Evolutionary conservation across 2,329 filamentous ascomycete species (phyloP), one percentile per base, ranked within the genome.

Genomic region (Arthroderma sp.): DNA sequence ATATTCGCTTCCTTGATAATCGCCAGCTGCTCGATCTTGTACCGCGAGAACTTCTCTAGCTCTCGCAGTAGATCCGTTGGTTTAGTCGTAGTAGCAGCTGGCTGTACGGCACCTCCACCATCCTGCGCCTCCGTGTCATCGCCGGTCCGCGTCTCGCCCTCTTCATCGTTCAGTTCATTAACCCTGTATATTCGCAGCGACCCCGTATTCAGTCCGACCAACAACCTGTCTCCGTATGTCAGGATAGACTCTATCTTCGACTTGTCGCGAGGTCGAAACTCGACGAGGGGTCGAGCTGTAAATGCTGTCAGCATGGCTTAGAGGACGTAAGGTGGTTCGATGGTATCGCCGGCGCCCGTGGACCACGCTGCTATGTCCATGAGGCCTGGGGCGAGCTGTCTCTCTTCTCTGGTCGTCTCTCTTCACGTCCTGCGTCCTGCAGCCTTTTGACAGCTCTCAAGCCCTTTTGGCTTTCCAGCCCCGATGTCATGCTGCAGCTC

Each of bases 171-270:
- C 17, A 63, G 63, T 62, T 93, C 87, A 72, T 95, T 95, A 62
- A 97, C 79, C 60, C 91, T 86, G 76, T 96, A 97, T 68, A 98
- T 84, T 62, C 91, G 86, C 59, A 98, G 80, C 60, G 82, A 84
- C 66, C 93, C 93, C 39, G 86, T 94, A 73, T 88, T 95, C 62
- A 98, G 79, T 57, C 93, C 93, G 59, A 96, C 90, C 56, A 98
- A 81, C 37, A 98, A 81, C 61, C 91, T 84, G 70, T 98, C 93
- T 68, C 91, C 90, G 74, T 95, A 88, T 61, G 91, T 88, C 52
- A 97, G 80, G 64, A 98, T 88, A 54, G 88, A 93, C 75, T 98
- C 93, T 74, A 98, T 95, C 78, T 87, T 93, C 63, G 88, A 94
- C 78, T 94, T 96, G 82, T 97, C 91, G 73, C 88, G 86, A 73